A percentile compares a stretch with the other conserved stretches of the same genome.
Evolutionary conservation across 495 filamentous ascomycete species (phyloP).

Genomic region (Aspergillus sclerotiicarbonarius): DNA sequence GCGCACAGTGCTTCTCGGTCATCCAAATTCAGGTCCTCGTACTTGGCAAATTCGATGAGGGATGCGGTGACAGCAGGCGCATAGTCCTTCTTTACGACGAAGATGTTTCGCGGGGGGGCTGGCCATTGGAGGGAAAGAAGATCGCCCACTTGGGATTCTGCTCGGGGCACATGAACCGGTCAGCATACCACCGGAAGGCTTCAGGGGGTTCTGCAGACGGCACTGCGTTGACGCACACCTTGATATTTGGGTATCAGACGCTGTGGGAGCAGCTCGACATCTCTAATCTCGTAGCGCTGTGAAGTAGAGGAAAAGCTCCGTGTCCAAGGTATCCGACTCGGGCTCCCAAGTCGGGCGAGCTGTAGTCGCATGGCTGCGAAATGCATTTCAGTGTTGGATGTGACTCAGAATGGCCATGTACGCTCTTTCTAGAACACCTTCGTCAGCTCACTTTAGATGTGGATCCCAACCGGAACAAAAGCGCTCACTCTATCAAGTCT

Average conservation of each 20-base stretch:
- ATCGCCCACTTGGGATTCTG: slow-evolving; percentile 55
- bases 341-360: background rate
- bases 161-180: background rate
- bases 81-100: slow-evolving; percentile 83
- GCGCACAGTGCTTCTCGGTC: background rate
- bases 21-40: slow-evolving; percentile 12
- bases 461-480: too few relatives aligned
- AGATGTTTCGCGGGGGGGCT: slow-evolving; percentile 80
- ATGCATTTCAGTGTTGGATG: slow-evolving; percentile 13
- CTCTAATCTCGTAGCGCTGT: slow-evolving; percentile 38
- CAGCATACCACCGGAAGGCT: background rate
- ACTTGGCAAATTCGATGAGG: slow-evolving; percentile 75
- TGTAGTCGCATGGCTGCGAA: slow-evolving; percentile 11
- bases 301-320: slow-evolving; percentile 42
- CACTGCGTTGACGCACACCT: slow-evolving; percentile 39
- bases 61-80: slow-evolving; percentile 67
- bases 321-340: slow-evolving; percentile 8
- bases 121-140: slow-evolving; percentile 88
- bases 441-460: background rate
- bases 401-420: slow-evolving; percentile 16
- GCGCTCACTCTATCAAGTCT: background rate
- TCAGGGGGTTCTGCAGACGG: background rate
- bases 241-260: slow-evolving; percentile 49
- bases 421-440: background rate
- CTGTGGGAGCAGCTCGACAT: slow-evolving; percentile 39